Evolutionary conservation across 441 rosid species (phyloP).

Genomic region (Populus hybrid): DNA sequence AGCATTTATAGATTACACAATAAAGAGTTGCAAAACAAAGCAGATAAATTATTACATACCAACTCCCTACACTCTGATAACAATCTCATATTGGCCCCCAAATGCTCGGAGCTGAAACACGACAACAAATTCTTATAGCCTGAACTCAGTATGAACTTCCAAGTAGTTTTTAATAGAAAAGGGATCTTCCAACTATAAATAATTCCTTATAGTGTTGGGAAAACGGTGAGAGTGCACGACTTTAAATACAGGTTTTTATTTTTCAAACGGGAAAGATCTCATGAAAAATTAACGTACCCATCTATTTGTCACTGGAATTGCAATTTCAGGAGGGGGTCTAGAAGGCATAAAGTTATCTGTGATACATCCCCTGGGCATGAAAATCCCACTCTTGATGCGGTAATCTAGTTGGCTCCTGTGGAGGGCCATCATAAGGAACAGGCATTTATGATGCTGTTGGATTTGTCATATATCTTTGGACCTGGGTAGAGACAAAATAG

Average conservation of each 20-base stretch:
- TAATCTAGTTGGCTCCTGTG: slow-evolving; percentile 51
- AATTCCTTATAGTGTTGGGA: not conserved
- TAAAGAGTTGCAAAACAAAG: not conserved
- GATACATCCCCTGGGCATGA: slow-evolving; percentile 57
- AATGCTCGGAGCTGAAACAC: slow-evolving; percentile 40
- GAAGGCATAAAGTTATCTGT: slow-evolving; percentile 57
- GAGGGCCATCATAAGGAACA: slow-evolving; percentile 53
- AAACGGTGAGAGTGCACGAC: not conserved
- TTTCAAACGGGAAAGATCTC: no score
- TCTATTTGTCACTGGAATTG: slow-evolving; percentile 56
- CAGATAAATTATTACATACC: slow-evolving; percentile 19
- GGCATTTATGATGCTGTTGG: slow-evolving; percentile 44
- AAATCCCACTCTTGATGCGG: slow-evolving; percentile 64
- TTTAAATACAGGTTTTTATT: no score
- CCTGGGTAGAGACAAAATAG: slow-evolving; percentile 31
- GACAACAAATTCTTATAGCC: not conserved
- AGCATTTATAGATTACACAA: not conserved
- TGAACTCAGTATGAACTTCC: not conserved
- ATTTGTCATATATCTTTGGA: slow-evolving; percentile 56
- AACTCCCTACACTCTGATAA: slow-evolving; percentile 5
- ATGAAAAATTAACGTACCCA: slow-evolving; percentile 28
- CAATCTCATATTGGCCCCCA: slow-evolving; percentile 65
- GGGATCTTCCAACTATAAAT: not conserved
- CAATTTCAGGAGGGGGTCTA: slow-evolving; percentile 61
- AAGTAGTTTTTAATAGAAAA: not conserved